Base-by-base conservation (phyloP, 2,329 filamentous ascomycete genomes). In the Juglanconis juglandina region DNA sequence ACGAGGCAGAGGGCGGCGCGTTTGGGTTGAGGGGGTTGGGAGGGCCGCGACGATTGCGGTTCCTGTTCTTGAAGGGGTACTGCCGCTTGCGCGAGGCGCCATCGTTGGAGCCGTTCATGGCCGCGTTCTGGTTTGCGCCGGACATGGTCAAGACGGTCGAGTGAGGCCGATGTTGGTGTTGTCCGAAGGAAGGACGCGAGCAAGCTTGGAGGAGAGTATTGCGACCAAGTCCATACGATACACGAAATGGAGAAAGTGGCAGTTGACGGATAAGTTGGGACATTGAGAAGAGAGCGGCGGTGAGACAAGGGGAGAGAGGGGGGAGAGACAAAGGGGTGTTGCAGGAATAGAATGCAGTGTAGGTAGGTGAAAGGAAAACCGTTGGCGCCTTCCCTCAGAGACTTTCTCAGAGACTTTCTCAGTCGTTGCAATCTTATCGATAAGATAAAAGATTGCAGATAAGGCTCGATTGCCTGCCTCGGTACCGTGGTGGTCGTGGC, bases 131-230 rank as follows among this genome's bases (percentile, higher is more conserved):
- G 17, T 6, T 41, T 13, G 54, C 30, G 46, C 35, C 30, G 35
- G 24, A 41, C 55, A 58, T 58, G 55, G 48, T 58, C 55, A 52
- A 58, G 13, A 58, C 2, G 30, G 48, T 52, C 24, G 48, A 52
- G 10, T 52, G 55, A 13, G 52, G 47, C 34, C 55, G 55, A 37
- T 7, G 24, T 52, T 24, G 41, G 24, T 24, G 24, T 24, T 24
- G 24, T 24, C 24, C 24, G 24, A 24, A 24, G 24, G 24, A 24
- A 24, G 24, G 24, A 24, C 24, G 24, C 24, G 24, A 24, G 24
- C 24, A 24, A 2, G 24, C 24, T 13, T 34, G 44, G 5, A 9
- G 24, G n/a, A 24, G 30, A 39, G 13, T 7, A 11, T 32, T 14
- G 34, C 13, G 37, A 14, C 8, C n/a, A 1, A 50, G 33, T 49